Evolutionary conservation across 495 filamentous ascomycete species (phyloP).

Genomic region (Cudoniella acicularis): DNA sequence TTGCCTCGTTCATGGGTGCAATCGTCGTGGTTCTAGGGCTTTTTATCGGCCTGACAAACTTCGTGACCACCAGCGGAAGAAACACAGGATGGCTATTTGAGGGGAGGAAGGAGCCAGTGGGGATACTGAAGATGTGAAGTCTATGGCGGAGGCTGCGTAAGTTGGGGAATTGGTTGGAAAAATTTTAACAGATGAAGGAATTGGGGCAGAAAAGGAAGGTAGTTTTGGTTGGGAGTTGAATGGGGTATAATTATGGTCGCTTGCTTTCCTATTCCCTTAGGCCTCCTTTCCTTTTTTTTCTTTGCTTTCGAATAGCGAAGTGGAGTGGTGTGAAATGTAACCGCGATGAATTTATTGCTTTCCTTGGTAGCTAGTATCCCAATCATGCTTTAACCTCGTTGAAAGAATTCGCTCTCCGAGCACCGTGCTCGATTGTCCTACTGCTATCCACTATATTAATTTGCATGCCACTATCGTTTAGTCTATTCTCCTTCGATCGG

Average conservation of each 20-base stretch:
- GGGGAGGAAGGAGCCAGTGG: slow-evolving; percentile 9
- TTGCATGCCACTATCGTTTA: slow-evolving; percentile 4
- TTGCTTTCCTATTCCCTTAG: slow-evolving; percentile 10
- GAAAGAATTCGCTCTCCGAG: slow-evolving; percentile 1
- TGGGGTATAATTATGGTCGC: slow-evolving; percentile 12
- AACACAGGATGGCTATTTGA: slow-evolving; percentile 15
- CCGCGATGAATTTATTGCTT: slow-evolving; percentile 7
- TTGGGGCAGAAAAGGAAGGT: slow-evolving; percentile 17
- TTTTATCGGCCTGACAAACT: slow-evolving; percentile 15
- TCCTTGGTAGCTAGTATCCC: slow-evolving; percentile 15
- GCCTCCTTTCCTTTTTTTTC: slow-evolving; percentile 6
- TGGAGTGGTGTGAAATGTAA: slow-evolving; percentile 8
- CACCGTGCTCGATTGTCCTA: slow-evolving; percentile 13
- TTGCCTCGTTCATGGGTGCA: slow-evolving; percentile 14
- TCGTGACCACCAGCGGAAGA: slow-evolving; percentile 16
- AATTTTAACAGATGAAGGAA: slow-evolving; percentile 16
- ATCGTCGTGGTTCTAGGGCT: slow-evolving; percentile 11
- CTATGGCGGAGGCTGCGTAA: slow-evolving; percentile 9
- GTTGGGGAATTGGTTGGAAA: slow-evolving; percentile 16
- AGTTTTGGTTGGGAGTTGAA: slow-evolving; percentile 16
- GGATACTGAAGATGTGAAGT: slow-evolving; percentile 12
- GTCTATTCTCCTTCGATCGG: slow-evolving; percentile 8
- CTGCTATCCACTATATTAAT: slow-evolving; percentile 7
- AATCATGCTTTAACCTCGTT: slow-evolving; percentile 9
- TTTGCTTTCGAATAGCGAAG: slow-evolving; percentile 8